These are phyloP conservation scores for Apiospora aurea DNA, from an alignment of 2,329 filamentous ascomycete species.

Conservation along the genomic window DNA sequence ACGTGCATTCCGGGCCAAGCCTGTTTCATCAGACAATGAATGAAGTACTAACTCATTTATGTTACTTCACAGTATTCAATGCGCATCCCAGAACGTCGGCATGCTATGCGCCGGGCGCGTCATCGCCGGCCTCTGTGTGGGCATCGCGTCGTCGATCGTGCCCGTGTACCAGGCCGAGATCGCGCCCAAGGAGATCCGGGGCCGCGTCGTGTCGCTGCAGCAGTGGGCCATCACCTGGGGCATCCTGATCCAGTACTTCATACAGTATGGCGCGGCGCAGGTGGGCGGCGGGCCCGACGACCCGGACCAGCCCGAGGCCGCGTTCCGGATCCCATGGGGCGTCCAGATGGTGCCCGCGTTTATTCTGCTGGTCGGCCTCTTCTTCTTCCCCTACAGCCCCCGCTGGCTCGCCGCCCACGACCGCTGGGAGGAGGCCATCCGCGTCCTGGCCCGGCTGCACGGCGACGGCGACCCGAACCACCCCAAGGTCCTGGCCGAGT, in stretches of 20 bases:
- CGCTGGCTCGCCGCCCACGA: slow-evolving; percentile 75
- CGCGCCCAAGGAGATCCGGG: slow-evolving; percentile 63
- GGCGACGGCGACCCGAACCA: slow-evolving; percentile 62
- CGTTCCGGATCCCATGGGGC: slow-evolving; percentile 69
- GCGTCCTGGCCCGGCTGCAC: slow-evolving; percentile 65
- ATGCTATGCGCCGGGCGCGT: slow-evolving; percentile 77
- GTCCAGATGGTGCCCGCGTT: slow-evolving; percentile 64
- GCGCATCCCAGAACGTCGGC: slow-evolving; percentile 67
- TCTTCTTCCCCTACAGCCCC: slow-evolving; percentile 70
- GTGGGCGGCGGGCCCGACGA: slow-evolving; percentile 59
- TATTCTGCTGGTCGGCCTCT: slow-evolving; percentile 60
- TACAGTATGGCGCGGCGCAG: slow-evolving; percentile 68
- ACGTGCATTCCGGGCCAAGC: background rate
- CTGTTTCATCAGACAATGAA: background rate
- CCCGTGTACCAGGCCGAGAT: slow-evolving; percentile 75
- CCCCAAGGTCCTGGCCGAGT: slow-evolving; percentile 68
- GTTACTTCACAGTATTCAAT: slow-evolving; percentile 54
- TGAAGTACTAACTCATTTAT: background rate
- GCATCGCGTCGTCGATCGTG: slow-evolving; percentile 75
- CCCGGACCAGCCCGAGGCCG: slow-evolving; percentile 56
- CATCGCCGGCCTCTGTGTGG: slow-evolving; percentile 76
- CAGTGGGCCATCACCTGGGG: slow-evolving; percentile 78
- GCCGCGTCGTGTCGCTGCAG: slow-evolving; percentile 68
- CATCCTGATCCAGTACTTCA: slow-evolving; percentile 71
- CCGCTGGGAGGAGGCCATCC: slow-evolving; percentile 69